Evolutionary conservation across 2,329 filamentous ascomycete species (phyloP), one percentile per base, ranked within the genome.

Genomic region (Xylaria sp.): DNA sequence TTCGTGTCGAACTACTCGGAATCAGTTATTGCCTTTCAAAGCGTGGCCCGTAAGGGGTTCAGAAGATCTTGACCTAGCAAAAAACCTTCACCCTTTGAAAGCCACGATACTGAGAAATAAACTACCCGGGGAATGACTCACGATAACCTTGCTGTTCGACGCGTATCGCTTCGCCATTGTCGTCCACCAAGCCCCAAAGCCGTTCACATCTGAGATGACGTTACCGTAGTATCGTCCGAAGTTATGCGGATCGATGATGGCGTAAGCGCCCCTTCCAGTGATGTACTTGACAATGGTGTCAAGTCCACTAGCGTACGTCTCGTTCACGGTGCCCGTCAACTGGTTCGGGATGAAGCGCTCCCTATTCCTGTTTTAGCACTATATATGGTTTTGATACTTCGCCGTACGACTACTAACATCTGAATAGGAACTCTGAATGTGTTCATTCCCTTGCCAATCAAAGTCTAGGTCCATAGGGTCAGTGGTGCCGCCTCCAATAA

Each of bases 201-300:
- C 84, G 13, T 78, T 75, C 4, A 81, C 81, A 71, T 85, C 83
- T 56, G 81, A 84, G 78, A 89, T 89, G 79, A 89, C 81, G 40
- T 79, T 77, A 72, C 77, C 79, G 76, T 86, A 84, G 77, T 85
- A 88, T 63, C 86, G 84, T 33, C 84, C 88, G 72, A 83, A 90
- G 82, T 90, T 90, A 78, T 90, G 89, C 4, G 88, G 86, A 73
- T 90, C 87, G 31, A 88, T 73, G 56, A 88, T 77, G 1, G 85
- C 86, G 73, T 86, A 84, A 9, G 81, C 83, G 20, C 85, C 86
- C 63, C 81, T 67, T 60, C 67, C 69, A 15, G 69, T 77, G 69
- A 77, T 71, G 66, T 59, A 77, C 5, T 61, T 68, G 63, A 77
- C 72, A 46, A 75, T 76, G 71, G 76, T 49, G 65, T 77, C 74